Evolutionary conservation across 192 early-diverging fungal species (phyloP), one percentile per base, ranked within the genome.

Genomic region (Coemansia sp.): DNA sequence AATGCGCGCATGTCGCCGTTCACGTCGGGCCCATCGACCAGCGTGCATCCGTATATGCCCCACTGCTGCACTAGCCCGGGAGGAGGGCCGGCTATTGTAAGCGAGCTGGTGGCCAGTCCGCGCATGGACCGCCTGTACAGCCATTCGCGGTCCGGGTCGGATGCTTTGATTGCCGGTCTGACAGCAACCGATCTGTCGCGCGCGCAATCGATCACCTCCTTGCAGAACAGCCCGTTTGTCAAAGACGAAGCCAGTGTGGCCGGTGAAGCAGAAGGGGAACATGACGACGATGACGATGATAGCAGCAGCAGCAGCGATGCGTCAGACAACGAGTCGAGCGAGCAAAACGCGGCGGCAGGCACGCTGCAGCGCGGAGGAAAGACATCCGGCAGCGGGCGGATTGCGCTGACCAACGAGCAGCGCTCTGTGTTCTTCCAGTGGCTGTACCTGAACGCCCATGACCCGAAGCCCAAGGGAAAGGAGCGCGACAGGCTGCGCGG

Each of bases 391-490:
- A 59, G 55, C 52, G 45, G 55, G 20, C 70, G 77, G 31, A 74
- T 60, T 23, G 61, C 63, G 19, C 72, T 80, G 19, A 71, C 68
- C 0, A 31, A 38, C 53, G 55, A 65, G 55, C 77, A 80, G 72
- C 66, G 67, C 45, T 52, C 59, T 29, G 23, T 59, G 3, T 74
- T 70, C 44, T 80, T 80, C 55, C 66, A 55, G 54, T 80, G 77
- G 77, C 58, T 80, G 45, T 71, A 68, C 45, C 25, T 65, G 11
- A 74, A 80, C 58, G 23, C 54, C 3, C 61, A 71, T 29, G 70
- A 80, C 65, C 77, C 77, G 27, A 74, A 74, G 68, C 77, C 77
- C 71, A 80, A 65, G 65, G 77, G 77, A 57, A 56, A 44, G 31
- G 77, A 80, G 62, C 71, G 77, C 55, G 77, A 80, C 27, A 50